Evolutionary conservation across 2,329 filamentous ascomycete species (phyloP).

Genomic region (Rugonectria rugulosa): DNA sequence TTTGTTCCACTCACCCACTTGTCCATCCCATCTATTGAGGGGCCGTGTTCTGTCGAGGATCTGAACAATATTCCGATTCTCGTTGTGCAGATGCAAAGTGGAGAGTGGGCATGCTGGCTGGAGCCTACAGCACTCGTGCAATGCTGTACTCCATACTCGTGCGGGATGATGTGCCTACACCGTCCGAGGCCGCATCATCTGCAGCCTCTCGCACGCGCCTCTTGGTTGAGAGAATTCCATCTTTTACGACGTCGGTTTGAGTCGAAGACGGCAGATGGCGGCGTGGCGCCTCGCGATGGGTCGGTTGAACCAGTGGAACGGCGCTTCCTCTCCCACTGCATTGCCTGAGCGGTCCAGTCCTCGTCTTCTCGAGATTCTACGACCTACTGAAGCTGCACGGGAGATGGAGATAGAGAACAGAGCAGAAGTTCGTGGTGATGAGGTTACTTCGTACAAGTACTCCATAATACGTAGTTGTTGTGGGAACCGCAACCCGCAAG

Average conservation of each 20-base stretch:
- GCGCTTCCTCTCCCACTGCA: slow-evolving; percentile 3
- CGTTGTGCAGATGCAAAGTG: slow-evolving; percentile 16
- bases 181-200: slow-evolving; percentile 24
- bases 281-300: slow-evolving; percentile 15
- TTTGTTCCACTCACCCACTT: slow-evolving; percentile 2
- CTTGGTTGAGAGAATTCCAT: slow-evolving; percentile 25
- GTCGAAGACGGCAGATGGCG: slow-evolving; percentile 23
- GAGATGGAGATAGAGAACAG: too few relatives aligned
- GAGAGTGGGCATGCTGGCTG: slow-evolving; percentile 16
- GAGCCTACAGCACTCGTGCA: slow-evolving; percentile 1
- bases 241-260: slow-evolving; percentile 26
- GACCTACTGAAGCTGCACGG: too few relatives aligned
- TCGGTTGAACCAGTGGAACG: slow-evolving; percentile 18
- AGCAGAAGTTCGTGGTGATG: too few relatives aligned
- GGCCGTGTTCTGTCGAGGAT: neutral
- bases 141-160: too few relatives aligned
- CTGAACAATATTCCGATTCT: slow-evolving; percentile 6
- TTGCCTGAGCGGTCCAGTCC: slow-evolving; percentile 4
- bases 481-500: neutral
- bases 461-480: neutral
- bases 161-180: neutral
- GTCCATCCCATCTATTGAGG: slow-evolving; percentile 1
- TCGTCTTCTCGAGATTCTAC: slow-evolving; percentile 3
- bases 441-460: neutral
- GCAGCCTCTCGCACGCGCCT: slow-evolving; percentile 30